These are phyloP conservation scores for Pyrenophora teres DNA, from an alignment of 2,329 filamentous ascomycete genomes.

Conservation along the genomic window DNA sequence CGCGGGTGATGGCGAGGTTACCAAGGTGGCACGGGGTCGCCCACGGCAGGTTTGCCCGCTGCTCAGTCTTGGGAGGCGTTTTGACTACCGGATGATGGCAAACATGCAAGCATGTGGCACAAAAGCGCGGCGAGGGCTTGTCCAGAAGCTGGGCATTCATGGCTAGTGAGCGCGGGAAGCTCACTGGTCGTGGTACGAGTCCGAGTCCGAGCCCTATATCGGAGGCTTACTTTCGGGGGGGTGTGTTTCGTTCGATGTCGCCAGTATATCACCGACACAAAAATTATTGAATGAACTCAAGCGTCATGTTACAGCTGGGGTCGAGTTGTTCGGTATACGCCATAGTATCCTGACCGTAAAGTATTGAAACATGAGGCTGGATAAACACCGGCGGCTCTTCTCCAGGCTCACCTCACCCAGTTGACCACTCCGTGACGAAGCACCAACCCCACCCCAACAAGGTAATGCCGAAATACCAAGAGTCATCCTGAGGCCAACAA, in stretches of 20 bases:
- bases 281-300: too few species aligned
- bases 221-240: constrained; percentile 6
- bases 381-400: too few species aligned
- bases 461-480: constrained; percentile 16
- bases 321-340: neutral
- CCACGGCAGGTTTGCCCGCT: constrained; percentile 14
- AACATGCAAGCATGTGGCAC: constrained; percentile 17
- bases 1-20: constrained; percentile 14
- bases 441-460: constrained; percentile 1
- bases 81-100: neutral
- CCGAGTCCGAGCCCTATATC: neutral
- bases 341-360: too few species aligned
- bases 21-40: constrained; percentile 15
- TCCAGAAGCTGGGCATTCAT: constrained; percentile 18
- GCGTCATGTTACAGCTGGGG: neutral
- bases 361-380: too few species aligned
- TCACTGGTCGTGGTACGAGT: neutral
- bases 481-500: neutral
- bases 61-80: constrained; percentile 8
- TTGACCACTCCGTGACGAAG: too few species aligned
- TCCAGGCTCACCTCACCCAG: too few species aligned
- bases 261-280: too few species aligned
- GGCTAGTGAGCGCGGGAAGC: constrained; percentile 8
- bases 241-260: neutral
- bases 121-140: constrained; percentile 11